Base-by-base conservation (phyloP, 2,329 filamentous ascomycete species). In the Onygenales sp. region DNA sequence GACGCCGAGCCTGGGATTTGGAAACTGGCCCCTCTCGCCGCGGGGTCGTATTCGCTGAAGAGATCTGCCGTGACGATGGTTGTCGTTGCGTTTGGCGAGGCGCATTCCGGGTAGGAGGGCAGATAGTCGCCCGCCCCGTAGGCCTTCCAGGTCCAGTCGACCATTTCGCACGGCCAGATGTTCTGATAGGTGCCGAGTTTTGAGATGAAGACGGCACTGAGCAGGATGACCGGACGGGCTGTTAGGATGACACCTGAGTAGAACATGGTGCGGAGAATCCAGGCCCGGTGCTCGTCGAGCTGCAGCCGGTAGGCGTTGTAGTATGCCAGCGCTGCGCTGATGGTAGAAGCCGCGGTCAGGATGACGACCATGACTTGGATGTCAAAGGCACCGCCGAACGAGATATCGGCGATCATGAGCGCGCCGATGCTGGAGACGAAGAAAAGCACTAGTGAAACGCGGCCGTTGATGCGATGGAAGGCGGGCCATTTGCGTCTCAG, bases 271-370 rank as follows among this genome's bases (percentile, higher is more conserved):
- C 81, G 63, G 34, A 84, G 59, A 80, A 84, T 84, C 81, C 81
- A 84, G 2, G 78, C 78, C 1, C 82, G 73, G 56, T 84, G 81
- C 59, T 83, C 75, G 34, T 83, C 79, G 47, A 86, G 79, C 60
- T 84, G 80, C 1, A 84, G 63, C 2, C 70, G 67, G 63, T 79
- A 83, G 63, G 84, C 75, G 56, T 82, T 82, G 61, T 76, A 68
- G 33, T 74, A 75, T 1, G 79, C 77, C 46, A 83, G 54, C 0
- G 61, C 55, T 17, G 79, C 62, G 9, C 72, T 69, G 1, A 63
- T 58, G 0, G 75, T 63, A 1, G 78, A 77, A 6, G 73, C 60
- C 32, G 79, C 68, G 1, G 65, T 73, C 0, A 80, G 59, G 0
- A 74, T 49, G 0, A 74, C 74, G 0, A 76, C 62, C 2, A 61